A percentile compares a stretch with the other conserved stretches of the same genome.
phyloP scores from a whole-genome alignment of 371 early-diverging fungal species.

The Conidiobolus incongruus region DNA sequence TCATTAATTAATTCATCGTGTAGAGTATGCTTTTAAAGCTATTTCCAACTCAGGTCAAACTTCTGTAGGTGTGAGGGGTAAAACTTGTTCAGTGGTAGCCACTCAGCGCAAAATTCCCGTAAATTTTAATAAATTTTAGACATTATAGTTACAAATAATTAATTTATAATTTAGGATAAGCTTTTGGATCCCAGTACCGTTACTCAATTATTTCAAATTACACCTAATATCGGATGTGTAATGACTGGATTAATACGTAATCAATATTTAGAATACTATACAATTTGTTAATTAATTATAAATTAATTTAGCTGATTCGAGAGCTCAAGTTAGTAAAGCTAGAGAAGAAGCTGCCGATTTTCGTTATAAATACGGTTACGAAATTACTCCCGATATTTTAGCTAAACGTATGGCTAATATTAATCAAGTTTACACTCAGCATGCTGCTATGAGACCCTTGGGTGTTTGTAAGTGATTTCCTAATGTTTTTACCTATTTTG shows the following conservation, averaged over 20 bases:
- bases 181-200: conserved; percentile 85
- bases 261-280: conserved; percentile 1
- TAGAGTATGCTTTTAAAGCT: conserved; percentile 98
- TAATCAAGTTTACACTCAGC: conserved; percentile 97
- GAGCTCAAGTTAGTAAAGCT: conserved; percentile 78
- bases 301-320: conserved; percentile 54
- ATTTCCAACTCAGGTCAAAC: conserved; percentile 89
- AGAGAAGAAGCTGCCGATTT: conserved; percentile 94
- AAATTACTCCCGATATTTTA: conserved; percentile 88
- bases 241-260: conserved; percentile 86
- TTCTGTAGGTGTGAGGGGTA: conserved; percentile 83
- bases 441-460: conserved; percentile 94
- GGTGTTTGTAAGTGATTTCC: conserved; percentile 63
- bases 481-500: neutral
- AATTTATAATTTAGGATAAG: conserved; percentile 47
- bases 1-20: neutral
- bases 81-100: conserved; percentile 77
- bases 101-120: conserved; percentile 95
- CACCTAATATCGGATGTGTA: conserved; percentile 90
- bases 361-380: conserved; percentile 94
- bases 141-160: neutral
- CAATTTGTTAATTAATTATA: neutral
- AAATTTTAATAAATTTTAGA: conserved; percentile 11
- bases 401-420: conserved; percentile 93
- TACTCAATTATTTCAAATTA: conserved; percentile 77